These are phyloP conservation scores for Entophlyctis luteolus DNA, from an alignment of 192 early-diverging fungal species.

Conservation along the genomic window DNA sequence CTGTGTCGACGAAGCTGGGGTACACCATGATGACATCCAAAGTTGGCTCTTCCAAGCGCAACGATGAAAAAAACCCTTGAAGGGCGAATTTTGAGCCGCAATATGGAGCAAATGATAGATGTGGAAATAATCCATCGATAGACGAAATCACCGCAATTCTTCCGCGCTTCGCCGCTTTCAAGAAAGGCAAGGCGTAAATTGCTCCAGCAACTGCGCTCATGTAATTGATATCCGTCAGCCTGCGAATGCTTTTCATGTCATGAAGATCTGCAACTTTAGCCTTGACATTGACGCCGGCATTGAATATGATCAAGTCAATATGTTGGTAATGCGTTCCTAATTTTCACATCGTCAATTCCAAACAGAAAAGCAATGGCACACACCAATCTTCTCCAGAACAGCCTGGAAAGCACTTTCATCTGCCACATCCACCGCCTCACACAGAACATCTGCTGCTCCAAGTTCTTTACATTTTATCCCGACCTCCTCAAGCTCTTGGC, in stretches of 20 bases:
- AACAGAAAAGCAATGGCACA: not conserved
- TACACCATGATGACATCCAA: not conserved
- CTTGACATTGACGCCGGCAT: not conserved
- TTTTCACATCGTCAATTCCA: not conserved
- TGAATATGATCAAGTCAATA: not conserved
- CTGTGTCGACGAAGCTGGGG: not conserved
- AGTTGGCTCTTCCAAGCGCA: not conserved
- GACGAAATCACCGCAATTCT: not conserved
- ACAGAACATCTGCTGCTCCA: not conserved
- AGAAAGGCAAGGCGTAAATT: not conserved
- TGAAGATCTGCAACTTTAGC: not conserved
- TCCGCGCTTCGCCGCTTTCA: not conserved
- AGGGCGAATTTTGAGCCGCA: not conserved
- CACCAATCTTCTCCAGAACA: not conserved
- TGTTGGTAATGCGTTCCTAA: not conserved
- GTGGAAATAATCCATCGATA: not conserved
- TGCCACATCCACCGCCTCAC: not conserved
- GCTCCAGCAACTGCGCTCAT: not conserved
- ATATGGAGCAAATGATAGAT: no score
- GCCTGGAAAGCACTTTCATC: not conserved
- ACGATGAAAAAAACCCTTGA: not conserved
- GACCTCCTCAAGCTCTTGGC: not conserved
- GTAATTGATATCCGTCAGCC: not conserved
- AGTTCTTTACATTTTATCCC: not conserved
- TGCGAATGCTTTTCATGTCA: not conserved